Percentiles rank a stretch among this genome's conserved stretches.
Conservation (phyloP, 1,284 basidiomycete genomes). For the Malassezia brasiliensis region DNA sequence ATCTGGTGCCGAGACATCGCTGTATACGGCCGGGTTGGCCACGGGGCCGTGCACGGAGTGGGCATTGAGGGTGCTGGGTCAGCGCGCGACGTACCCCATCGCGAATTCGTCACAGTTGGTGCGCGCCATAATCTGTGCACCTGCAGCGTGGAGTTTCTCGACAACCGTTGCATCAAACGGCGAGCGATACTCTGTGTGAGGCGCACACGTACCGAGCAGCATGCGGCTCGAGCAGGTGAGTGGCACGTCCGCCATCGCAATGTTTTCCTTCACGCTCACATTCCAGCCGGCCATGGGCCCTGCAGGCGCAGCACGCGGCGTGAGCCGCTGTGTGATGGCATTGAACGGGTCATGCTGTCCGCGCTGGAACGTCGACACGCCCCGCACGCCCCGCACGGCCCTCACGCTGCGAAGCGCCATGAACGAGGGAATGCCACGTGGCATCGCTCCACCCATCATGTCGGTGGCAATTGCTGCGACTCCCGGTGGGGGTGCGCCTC, state of each 20-base stretch:
- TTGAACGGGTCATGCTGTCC: slow-evolving; percentile 24
- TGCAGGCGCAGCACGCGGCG: not conserved
- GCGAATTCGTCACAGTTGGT: slow-evolving; percentile 97
- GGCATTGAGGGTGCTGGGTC: slow-evolving; percentile 19
- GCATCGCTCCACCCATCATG: not conserved
- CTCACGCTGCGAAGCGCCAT: not conserved
- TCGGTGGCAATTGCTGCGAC: not conserved
- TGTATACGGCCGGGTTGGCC: slow-evolving; percentile 25
- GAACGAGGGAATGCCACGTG: not conserved
- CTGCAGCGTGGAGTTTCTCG: slow-evolving; percentile 56
- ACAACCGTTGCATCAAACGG: slow-evolving; percentile 85
- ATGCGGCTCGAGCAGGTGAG: slow-evolving; percentile 36
- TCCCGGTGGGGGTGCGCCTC: no score
- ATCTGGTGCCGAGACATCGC: not conserved
- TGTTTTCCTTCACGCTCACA: slow-evolving; percentile 42
- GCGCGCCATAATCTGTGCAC: slow-evolving; percentile 70
- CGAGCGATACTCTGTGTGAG: slow-evolving; percentile 54
- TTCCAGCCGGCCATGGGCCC: slow-evolving; percentile 27
- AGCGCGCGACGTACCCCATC: slow-evolving; percentile 59
- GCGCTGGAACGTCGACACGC: not conserved
- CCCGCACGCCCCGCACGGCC: not conserved
- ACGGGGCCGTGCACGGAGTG: slow-evolving; percentile 36
- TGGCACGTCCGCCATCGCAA: slow-evolving; percentile 24
- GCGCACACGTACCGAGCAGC: slow-evolving; percentile 16
- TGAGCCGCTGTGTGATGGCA: slow-evolving; percentile 15